phyloP scores from a whole-genome alignment of 2,329 filamentous ascomycete species.

The Fusarium torreyae region DNA sequence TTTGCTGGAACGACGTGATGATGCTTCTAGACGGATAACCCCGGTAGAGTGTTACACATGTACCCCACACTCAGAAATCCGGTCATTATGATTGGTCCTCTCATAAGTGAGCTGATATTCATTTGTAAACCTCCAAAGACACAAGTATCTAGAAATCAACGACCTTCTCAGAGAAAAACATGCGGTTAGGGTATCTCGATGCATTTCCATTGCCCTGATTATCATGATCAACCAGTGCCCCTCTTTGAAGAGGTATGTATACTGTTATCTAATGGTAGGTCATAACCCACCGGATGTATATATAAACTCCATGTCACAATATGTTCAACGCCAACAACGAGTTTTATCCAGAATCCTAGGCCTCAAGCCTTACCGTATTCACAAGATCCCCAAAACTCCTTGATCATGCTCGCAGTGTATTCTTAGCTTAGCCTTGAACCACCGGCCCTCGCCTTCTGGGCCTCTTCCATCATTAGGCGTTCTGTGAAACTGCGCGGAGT shows the following conservation, averaged over 20 bases:
- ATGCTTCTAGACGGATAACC: slow-evolving; percentile 41
- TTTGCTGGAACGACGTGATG: slow-evolving; percentile 34
- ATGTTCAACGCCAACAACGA: slow-evolving; percentile 52
- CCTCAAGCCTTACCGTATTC: slow-evolving; percentile 42
- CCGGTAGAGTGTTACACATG: slow-evolving; percentile 42
- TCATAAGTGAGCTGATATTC: slow-evolving; percentile 12
- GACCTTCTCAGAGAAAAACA: neutral
- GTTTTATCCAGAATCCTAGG: slow-evolving; percentile 43
- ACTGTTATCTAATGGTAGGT: slow-evolving; percentile 31
- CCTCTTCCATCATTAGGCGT: slow-evolving; percentile 65
- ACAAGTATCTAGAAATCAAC: slow-evolving; percentile 10
- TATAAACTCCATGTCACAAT: slow-evolving; percentile 43
- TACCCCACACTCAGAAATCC: slow-evolving; percentile 33
- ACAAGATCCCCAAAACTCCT: slow-evolving; percentile 46
- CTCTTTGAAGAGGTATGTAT: slow-evolving; percentile 32
- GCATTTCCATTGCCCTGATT: slow-evolving; percentile 9
- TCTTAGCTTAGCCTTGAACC: slow-evolving; percentile 42
- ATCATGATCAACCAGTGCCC: slow-evolving; percentile 19
- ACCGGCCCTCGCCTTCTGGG: slow-evolving; percentile 52
- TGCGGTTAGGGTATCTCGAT: slow-evolving; percentile 9
- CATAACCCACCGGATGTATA: slow-evolving; percentile 31
- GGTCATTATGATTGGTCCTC: slow-evolving; percentile 36
- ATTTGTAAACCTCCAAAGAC: neutral
- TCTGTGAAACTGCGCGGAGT: slow-evolving; percentile 65
- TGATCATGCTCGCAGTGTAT: slow-evolving; percentile 23